Percentiles rank a stretch among this genome's conserved stretches.
Evolutionary conservation across 2,329 filamentous ascomycete genomes (phyloP).

Genomic region (Xylaria multiplex): DNA sequence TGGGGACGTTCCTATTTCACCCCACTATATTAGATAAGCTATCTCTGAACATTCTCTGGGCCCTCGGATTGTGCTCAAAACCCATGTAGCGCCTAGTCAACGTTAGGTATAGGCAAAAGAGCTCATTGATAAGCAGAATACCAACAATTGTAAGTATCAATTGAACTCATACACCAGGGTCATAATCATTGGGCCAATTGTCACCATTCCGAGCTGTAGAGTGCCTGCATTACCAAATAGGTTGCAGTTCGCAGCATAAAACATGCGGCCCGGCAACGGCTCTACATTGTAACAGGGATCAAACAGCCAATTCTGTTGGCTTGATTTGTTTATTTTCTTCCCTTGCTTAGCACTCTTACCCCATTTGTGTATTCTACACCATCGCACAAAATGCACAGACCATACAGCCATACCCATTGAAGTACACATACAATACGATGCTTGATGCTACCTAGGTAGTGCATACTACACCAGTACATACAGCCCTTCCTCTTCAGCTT

Average conservation of each 20-base stretch:
- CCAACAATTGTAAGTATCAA: too few relatives aligned
- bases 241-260: slow-evolving; percentile 20
- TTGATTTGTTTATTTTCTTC: slow-evolving; percentile 34
- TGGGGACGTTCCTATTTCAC: neutral
- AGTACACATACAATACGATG: too few relatives aligned
- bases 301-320: slow-evolving; percentile 20
- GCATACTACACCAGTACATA: neutral
- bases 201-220: neutral
- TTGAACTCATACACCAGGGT: too few relatives aligned
- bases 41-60: too few relatives aligned
- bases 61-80: too few relatives aligned
- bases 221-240: slow-evolving; percentile 18
- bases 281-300: slow-evolving; percentile 22
- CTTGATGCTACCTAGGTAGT: neutral
- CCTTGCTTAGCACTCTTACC: slow-evolving; percentile 24
- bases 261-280: slow-evolving; percentile 25
- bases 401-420: neutral
- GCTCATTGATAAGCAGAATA: too few relatives aligned
- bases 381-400: slow-evolving; percentile 5
- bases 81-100: too few relatives aligned
- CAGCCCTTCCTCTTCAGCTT: neutral
- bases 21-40: neutral
- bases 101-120: too few relatives aligned
- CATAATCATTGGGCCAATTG: neutral
- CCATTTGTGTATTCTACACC: slow-evolving; percentile 13